Evolutionary conservation across 768 basidiomycete species (phyloP), one percentile per base, ranked within the genome.

Genomic region (Rhodotorula kratochvilovae): DNA sequence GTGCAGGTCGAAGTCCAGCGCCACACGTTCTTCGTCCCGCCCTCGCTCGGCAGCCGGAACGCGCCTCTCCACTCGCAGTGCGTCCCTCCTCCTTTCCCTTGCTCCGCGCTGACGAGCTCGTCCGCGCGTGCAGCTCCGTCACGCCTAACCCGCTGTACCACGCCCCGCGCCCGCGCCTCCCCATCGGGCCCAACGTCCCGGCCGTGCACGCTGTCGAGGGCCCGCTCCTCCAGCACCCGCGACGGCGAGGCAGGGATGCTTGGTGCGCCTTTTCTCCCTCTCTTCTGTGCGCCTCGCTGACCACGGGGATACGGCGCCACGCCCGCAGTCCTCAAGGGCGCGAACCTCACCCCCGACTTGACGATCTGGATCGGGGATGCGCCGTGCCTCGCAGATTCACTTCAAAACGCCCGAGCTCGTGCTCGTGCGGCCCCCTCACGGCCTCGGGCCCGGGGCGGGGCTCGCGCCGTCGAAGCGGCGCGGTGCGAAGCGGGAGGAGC

Each of bases 11-110:
- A 94, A 78, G 90, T 92, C 86, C 86, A 92, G 63, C 88, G 92
- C 71, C 92, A 93, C 82, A 92, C 93, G 81, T 94, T 93, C 81
- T 93, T 91, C 78, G 88, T 93, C 21, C 92, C 92, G 43, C 90
- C 90, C 2, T 85, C 88, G 35, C 83, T 92, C 55, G 48, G 43
- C 6, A 42, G 56, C n/a, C 56, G 50, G 13, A 45, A 36, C 19
- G n/a, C 21, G 27, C 33, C 35, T 13, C 23, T n/a, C 27, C n/a
- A 2, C 7, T 4, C 13, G 27, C 27, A 29, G 51, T 53, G 11
- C 51, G 51, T 21, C 11, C 27, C n/a, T 63, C n/a, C 43, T 39
- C 46, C 61, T 50, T 19, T 54, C 13, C 33, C 6, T 60, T 17
- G 13, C 11, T 48, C 53, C n/a, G 33, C 29, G 21, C 50, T n/a